Conservation (phyloP, 1,284 basidiomycete genomes). For the Phaffia rhodozyma region DNA sequence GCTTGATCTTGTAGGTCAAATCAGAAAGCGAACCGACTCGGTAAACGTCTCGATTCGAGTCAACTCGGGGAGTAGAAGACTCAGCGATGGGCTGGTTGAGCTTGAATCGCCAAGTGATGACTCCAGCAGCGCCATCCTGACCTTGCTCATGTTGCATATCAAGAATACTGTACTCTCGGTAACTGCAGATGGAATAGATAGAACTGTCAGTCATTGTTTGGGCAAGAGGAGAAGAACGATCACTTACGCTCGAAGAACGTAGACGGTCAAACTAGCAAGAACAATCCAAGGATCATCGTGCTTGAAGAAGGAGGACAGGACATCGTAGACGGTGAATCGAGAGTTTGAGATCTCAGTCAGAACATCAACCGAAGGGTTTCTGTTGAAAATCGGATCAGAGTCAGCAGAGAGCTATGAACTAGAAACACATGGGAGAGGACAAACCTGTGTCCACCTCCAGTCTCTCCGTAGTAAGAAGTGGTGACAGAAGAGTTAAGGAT, state of each 20-base stretch:
- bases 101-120: conserved; percentile 88
- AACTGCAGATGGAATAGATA: conserved; percentile 42
- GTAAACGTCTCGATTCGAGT: conserved; percentile 37
- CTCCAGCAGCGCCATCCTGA: conserved; percentile 54
- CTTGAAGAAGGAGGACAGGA: conserved; percentile 89
- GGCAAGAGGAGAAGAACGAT: conserved; percentile 40
- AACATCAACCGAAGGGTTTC: conserved; percentile 69
- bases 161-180: conserved; percentile 86
- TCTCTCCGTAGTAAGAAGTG: conserved; percentile 79
- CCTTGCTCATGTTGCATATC: conserved; percentile 73
- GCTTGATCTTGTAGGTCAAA: conserved; percentile 75
- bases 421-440: conserved; percentile 18
- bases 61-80: conserved; percentile 66
- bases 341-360: conserved; percentile 92
- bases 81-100: conserved; percentile 64
- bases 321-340: conserved; percentile 92
- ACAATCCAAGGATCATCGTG: conserved; percentile 72
- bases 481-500: conserved; percentile 81
- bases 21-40: conserved; percentile 84
- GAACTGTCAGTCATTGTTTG: conserved; percentile 16
- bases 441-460: conserved; percentile 51
- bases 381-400: conserved; percentile 25
- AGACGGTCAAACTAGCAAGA: conserved; percentile 89
- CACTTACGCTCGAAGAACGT: conserved; percentile 44
- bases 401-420: neutral